Evolutionary conservation across 768 basidiomycete species (phyloP), one percentile per base, ranked within the genome.

Genomic region (Coprinopsis strossmayeri): DNA sequence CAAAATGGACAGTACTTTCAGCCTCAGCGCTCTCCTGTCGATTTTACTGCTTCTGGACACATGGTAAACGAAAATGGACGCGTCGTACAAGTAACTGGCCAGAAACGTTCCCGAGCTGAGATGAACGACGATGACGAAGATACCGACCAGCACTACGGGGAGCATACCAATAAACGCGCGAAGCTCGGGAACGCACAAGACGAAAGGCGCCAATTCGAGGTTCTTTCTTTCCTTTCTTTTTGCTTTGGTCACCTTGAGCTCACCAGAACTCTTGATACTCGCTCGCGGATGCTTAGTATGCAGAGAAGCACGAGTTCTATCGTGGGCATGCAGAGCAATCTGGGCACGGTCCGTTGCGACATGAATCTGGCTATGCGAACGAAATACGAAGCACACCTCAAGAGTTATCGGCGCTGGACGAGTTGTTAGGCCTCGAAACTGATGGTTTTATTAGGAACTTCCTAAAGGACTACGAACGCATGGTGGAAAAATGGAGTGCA

Each of bases 401-500:
- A 42, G 40, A 42, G 23, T 10, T 9, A 18, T 30, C 46, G 11
- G 63, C 65, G 1, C 50, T 76, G 1, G 62, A 66, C 40, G 67
- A 58, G 41, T 59, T 78, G 2, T 57, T 79, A 1, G 74, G 72
- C 0, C 59, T 62, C 26, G 74, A 78, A 48, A 62, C 70, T 1
- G 71, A 78, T 45, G 56, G 54, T 0, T 75, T 70, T 52, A 56
- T 74, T 17, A 70, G 66, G 18, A 61, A 64, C 9, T 61, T 73
- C 50, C 55, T 65, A 26, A 71, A 74, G 0, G 59, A 61, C 23
- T 81, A 81, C 51, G 74, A 76, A 30, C 62, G 62, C 10, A 57
- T 68, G 23, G 59, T 66, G 24, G 65, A 66, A 50, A 72, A 67
- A 51, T 83, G 79, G 79, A 66, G 66, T 12, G 65, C 70, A 5